Evolutionary conservation across 2,329 filamentous ascomycete genomes (phyloP).

Genomic region (Fusarium temperatum): DNA sequence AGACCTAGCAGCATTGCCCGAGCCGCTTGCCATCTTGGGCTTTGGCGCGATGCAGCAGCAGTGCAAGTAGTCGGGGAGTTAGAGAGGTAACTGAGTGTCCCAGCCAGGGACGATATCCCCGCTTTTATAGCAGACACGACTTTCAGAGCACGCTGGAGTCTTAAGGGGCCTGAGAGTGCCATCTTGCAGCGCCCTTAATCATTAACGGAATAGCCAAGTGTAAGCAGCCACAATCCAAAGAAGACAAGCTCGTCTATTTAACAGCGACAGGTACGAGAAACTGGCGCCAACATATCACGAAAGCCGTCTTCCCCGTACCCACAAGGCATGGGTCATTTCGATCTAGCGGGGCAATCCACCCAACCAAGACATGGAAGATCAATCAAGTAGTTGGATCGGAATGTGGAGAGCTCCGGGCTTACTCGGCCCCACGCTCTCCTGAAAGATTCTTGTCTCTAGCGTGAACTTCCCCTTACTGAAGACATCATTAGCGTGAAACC

Average conservation of each 20-base stretch:
- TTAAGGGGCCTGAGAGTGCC: neutral
- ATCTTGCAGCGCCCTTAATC: neutral
- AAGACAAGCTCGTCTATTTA: neutral
- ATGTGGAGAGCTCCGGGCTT: neutral
- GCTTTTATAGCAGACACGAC: neutral
- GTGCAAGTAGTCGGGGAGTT: neutral
- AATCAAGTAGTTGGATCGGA: neutral
- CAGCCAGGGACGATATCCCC: neutral
- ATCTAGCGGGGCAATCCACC: neutral
- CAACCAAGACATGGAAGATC: neutral
- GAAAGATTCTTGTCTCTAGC: neutral
- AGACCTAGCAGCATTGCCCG: no score
- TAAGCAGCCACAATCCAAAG: neutral
- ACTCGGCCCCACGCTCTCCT: neutral
- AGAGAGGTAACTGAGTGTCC: neutral
- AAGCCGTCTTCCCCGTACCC: neutral
- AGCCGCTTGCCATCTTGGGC: neutral
- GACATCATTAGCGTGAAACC: neutral
- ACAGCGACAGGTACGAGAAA: neutral
- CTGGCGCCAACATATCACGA: neutral
- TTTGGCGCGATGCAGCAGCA: neutral
- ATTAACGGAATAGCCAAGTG: accelerated
- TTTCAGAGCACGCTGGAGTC: no score
- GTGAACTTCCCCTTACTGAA: neutral
- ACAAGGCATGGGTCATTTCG: neutral